A percentile compares a stretch with the other conserved stretches of the same genome.
Conservation (phyloP, 495 filamentous ascomycete genomes). For the Penicillium cataractarum region DNA sequence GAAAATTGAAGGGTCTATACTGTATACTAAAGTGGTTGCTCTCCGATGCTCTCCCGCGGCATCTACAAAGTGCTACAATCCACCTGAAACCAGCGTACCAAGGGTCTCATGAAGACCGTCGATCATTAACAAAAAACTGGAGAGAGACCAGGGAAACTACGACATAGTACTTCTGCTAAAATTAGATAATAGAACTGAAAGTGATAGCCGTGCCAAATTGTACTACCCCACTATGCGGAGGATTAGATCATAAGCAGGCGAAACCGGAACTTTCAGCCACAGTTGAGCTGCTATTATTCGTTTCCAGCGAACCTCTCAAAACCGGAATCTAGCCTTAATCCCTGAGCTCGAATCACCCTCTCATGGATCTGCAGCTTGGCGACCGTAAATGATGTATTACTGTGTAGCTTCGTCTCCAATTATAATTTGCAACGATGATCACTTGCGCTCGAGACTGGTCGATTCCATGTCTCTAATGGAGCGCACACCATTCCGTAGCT, state of each 20-base stretch:
- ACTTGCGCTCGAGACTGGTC: background rate
- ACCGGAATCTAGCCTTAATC: background rate
- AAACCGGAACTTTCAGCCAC: background rate
- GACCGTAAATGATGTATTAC: background rate
- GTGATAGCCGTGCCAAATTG: background rate
- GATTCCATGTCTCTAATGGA: background rate
- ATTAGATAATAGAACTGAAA: background rate
- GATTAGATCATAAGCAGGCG: slow-evolving; percentile 6
- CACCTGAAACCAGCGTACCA: background rate
- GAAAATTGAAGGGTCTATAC: background rate
- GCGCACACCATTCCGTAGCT: background rate
- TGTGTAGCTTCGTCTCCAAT: background rate
- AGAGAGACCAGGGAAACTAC: slow-evolving; percentile 5
- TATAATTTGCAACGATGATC: background rate
- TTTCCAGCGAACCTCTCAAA: background rate
- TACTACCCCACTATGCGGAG: background rate
- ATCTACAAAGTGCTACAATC: background rate
- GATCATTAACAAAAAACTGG: slow-evolving; percentile 7
- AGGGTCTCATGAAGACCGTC: slow-evolving; percentile 3
- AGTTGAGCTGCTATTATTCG: background rate
- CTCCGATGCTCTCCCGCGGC: background rate
- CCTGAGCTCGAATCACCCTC: background rate
- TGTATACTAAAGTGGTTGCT: background rate
- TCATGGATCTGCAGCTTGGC: background rate
- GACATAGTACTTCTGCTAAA: background rate